These are phyloP conservation scores for Pestalotiopsis sp. DNA, from an alignment of 2,329 filamentous ascomycete species.

Conservation along the genomic window DNA sequence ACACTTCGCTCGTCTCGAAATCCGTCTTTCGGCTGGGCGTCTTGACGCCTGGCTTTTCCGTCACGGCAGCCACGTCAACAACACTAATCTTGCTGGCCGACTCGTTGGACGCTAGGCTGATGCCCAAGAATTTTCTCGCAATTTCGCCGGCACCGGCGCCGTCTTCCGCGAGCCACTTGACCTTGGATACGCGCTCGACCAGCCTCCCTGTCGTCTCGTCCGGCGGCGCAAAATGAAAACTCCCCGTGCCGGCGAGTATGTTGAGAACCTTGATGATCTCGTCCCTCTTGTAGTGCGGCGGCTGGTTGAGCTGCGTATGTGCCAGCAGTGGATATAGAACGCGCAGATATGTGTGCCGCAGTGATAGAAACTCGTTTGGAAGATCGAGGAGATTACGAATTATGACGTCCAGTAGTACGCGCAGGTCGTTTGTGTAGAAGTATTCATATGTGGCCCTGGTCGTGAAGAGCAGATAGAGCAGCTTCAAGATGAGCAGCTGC, in stretches of 20 bases:
- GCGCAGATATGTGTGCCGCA: constrained; percentile 92
- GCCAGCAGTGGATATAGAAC: constrained; percentile 89
- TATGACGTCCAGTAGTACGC: constrained; percentile 92
- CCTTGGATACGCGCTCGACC: constrained; percentile 73
- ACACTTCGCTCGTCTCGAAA: constrained; percentile 15
- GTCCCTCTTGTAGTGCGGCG: constrained; percentile 88
- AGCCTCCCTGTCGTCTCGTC: constrained; percentile 80
- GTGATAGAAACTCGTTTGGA: constrained; percentile 74
- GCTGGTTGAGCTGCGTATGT: constrained; percentile 85
- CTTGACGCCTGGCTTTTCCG: constrained; percentile 80
- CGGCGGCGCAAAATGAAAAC: constrained; percentile 76
- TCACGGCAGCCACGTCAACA: constrained; percentile 76
- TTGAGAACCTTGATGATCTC: constrained; percentile 79
- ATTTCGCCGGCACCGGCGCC: constrained; percentile 41
- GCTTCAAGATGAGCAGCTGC: constrained; percentile 93
- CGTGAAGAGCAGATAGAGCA: constrained; percentile 93
- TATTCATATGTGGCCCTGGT: constrained; percentile 92
- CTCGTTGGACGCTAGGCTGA: constrained; percentile 67
- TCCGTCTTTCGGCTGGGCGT: constrained; percentile 69
- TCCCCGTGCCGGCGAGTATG: constrained; percentile 68
- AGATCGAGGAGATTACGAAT: constrained; percentile 96
- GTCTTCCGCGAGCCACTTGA: constrained; percentile 65
- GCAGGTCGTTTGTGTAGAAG: constrained; percentile 97
- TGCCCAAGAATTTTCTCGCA: constrained; percentile 66
- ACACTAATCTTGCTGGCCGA: constrained; percentile 77